These are phyloP conservation scores for Chlorella vulgaris DNA, from an alignment of 139 green algal genomes.

Conservation along the genomic window DNA sequence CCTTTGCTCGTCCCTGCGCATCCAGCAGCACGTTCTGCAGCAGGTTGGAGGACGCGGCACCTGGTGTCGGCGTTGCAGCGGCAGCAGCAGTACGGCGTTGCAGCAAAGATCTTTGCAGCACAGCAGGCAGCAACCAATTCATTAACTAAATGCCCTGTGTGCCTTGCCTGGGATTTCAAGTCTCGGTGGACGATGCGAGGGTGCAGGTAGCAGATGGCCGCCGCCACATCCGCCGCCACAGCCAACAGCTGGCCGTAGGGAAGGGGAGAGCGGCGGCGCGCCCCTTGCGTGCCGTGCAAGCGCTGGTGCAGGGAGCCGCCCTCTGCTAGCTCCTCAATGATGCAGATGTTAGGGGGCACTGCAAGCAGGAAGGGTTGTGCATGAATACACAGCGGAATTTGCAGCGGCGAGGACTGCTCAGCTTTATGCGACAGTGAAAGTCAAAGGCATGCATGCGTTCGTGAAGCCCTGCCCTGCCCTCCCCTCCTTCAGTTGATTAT, in stretches of 20 bases:
- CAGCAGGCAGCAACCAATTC: too few species aligned
- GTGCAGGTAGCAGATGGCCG: constrained; percentile 81
- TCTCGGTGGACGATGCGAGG: constrained; percentile 54
- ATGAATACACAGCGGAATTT: too few species aligned
- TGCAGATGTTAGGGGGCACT: constrained; percentile 70
- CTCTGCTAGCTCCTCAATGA: constrained; percentile 77
- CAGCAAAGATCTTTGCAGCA: too few species aligned
- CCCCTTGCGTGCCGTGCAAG: constrained; percentile 53
- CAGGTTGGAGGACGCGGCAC: too few species aligned
- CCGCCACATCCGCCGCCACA: constrained; percentile 62
- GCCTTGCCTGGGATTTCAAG: constrained; percentile 51
- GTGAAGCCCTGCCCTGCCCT: too few species aligned
- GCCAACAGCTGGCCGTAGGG: constrained; percentile 48
- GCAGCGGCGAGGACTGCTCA: too few species aligned
- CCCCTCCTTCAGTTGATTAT: too few species aligned
- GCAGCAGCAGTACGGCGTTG: not conserved
- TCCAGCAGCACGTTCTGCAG: constrained; percentile 77
- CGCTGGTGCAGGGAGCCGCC: constrained; percentile 59
- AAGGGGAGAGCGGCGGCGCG: constrained; percentile 33
- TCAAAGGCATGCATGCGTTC: not conserved
- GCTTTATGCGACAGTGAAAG: too few species aligned
- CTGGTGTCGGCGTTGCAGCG: too few species aligned
- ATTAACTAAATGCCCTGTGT: too few species aligned
- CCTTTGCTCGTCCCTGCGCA: constrained; percentile 56
- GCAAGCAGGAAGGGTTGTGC: not conserved